Evolutionary conservation across 805 yeast species (phyloP).

Genomic region (Wickerhamomyces bisporus): DNA sequence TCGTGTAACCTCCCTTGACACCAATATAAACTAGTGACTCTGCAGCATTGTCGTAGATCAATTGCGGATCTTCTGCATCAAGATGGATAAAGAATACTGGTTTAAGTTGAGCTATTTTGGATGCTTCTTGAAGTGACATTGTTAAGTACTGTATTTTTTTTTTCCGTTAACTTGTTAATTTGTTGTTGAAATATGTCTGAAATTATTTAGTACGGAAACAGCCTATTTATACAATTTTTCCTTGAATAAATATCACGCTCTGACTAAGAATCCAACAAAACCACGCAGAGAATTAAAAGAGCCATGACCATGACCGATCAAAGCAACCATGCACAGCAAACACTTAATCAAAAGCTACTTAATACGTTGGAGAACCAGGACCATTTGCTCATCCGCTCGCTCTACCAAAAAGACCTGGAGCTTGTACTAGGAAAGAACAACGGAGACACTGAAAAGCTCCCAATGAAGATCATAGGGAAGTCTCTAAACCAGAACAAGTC

Average conservation of each 20-base stretch:
- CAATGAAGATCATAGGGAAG: conserved; percentile 2
- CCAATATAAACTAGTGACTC: conserved; percentile 26
- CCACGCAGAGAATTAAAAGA: no score
- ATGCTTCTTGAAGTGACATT: neutral
- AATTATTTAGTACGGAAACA: no score
- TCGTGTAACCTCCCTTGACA: conserved; percentile 31
- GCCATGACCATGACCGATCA: no score
- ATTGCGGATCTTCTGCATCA: conserved; percentile 29
- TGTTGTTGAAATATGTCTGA: neutral
- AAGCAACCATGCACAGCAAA: no score
- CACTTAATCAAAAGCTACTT: conserved; percentile 3
- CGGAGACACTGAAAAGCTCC: neutral
- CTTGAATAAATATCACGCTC: no score
- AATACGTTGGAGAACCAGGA: conserved; percentile 15
- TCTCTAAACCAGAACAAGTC: neutral
- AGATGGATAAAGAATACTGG: conserved; percentile 35
- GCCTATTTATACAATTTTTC: neutral
- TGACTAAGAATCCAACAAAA: no score
- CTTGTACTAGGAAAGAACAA: conserved; percentile 1
- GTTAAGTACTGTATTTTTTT: neutral
- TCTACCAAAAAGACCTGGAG: conserved; percentile 7
- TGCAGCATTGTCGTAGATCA: conserved; percentile 23
- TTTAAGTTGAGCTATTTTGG: conserved; percentile 16
- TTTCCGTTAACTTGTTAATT: neutral
- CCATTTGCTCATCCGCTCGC: conserved; percentile 9